These are phyloP conservation scores for Puccinia polysora DNA, from an alignment of 1,284 basidiomycete genomes.

Conservation along the genomic window DNA sequence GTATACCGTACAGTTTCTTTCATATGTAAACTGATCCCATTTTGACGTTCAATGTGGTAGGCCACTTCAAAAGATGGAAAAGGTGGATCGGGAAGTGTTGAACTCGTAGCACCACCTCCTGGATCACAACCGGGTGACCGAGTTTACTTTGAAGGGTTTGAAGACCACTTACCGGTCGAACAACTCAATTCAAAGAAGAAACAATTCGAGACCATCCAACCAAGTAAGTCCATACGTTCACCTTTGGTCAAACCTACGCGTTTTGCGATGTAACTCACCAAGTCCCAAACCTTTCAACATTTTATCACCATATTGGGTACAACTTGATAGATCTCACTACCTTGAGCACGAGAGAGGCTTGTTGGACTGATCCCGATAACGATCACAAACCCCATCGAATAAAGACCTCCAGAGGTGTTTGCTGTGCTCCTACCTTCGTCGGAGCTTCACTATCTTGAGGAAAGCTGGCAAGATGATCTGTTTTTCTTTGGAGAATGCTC, in stretches of 20 bases:
- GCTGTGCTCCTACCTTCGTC: conserved; percentile 71
- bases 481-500: not conserved
- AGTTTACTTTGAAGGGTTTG: conserved; percentile 80
- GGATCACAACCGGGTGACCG: conserved; percentile 81
- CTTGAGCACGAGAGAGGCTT: conserved; percentile 75
- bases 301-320: conserved; percentile 7
- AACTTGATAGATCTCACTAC: conserved; percentile 70
- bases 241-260: not conserved
- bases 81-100: conserved; percentile 67
- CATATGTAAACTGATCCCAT: no score
- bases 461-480: not conserved
- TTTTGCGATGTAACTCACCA: no score
- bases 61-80: conserved; percentile 75
- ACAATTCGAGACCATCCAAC: conserved; percentile 90
- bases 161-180: conserved; percentile 59
- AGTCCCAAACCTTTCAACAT: not conserved
- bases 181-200: conserved; percentile 96
- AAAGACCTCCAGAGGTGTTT: conserved; percentile 75
- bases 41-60: conserved; percentile 57
- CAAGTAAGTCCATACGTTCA: conserved; percentile 57
- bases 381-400: conserved; percentile 70
- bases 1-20: no score
- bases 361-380: conserved; percentile 82
- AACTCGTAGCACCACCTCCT: conserved; percentile 80
- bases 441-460: conserved; percentile 77